Conservation (phyloP, 352 stramenopile species). For the Pythium aristosporum region DNA sequence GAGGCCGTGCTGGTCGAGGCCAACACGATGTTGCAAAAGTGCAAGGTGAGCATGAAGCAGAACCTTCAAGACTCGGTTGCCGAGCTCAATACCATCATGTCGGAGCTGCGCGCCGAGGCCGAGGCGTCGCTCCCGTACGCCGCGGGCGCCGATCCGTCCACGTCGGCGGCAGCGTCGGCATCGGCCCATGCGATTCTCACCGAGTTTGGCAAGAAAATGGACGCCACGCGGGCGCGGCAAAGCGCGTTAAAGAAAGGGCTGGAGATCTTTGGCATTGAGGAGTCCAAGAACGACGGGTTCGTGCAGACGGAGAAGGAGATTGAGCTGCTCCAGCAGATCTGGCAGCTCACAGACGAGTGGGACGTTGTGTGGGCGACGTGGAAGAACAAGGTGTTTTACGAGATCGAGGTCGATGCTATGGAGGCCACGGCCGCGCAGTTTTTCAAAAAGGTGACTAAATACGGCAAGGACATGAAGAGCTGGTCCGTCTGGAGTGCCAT, state of each 20-base stretch:
- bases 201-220: slow-evolving; percentile 91
- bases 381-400: slow-evolving; percentile 91
- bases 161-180: slow-evolving; percentile 27
- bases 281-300: slow-evolving; percentile 86
- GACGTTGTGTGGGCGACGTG: slow-evolving; percentile 88
- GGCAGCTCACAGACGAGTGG: slow-evolving; percentile 88
- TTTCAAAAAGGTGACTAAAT: slow-evolving; percentile 93
- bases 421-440: slow-evolving; percentile 87
- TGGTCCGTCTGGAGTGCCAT: slow-evolving; percentile 92
- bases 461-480: slow-evolving; percentile 92
- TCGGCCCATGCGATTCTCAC: slow-evolving; percentile 59
- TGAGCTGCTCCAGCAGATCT: slow-evolving; percentile 89
- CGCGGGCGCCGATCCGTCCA: slow-evolving; percentile 37
- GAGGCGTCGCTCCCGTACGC: slow-evolving; percentile 77
- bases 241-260: slow-evolving; percentile 86
- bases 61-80: slow-evolving; percentile 91
- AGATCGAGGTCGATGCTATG: slow-evolving; percentile 92
- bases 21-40: slow-evolving; percentile 91
- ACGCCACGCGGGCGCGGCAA: slow-evolving; percentile 64
- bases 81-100: slow-evolving; percentile 85
- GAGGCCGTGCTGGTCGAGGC: slow-evolving; percentile 82
- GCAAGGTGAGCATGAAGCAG: slow-evolving; percentile 95
- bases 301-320: slow-evolving; percentile 87
- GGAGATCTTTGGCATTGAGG: slow-evolving; percentile 91
- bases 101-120: slow-evolving; percentile 71